Evolutionary conservation across 129 eudicot genomes (phyloP).

Genomic region (Apium graveolens): DNA sequence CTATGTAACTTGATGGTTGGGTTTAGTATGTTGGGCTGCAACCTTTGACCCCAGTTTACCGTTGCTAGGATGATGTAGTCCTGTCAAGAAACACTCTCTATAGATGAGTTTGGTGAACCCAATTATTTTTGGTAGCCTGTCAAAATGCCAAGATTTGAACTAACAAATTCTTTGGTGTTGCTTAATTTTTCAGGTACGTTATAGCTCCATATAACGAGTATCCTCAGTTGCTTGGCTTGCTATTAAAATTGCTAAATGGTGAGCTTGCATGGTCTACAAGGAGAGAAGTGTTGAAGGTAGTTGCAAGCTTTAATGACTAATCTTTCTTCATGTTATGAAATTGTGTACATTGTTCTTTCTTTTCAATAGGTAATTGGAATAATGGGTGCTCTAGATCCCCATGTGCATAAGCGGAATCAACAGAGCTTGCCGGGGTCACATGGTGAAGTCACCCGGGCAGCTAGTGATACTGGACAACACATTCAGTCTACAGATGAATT

Average conservation of each 20-base stretch:
- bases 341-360: slow-evolving; percentile 10
- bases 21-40: background rate
- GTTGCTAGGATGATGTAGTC: background rate
- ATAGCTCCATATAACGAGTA: slow-evolving; percentile 84
- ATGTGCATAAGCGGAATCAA: slow-evolving; percentile 85
- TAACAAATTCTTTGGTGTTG: slow-evolving; percentile 15
- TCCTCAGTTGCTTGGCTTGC: slow-evolving; percentile 81
- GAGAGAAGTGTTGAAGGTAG: slow-evolving; percentile 88
- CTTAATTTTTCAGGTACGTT: slow-evolving; percentile 59
- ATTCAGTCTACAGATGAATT: slow-evolving; percentile 75
- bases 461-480: slow-evolving; percentile 84
- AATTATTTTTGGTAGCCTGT: background rate
- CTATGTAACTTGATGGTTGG: background rate
- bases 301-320: slow-evolving; percentile 1
- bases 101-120: background rate
- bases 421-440: slow-evolving; percentile 73
- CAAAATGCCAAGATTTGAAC: background rate
- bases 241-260: slow-evolving; percentile 76
- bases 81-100: background rate
- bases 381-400: slow-evolving; percentile 98
- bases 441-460: slow-evolving; percentile 70
- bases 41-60: background rate
- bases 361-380: slow-evolving; percentile 75
- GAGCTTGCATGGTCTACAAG: slow-evolving; percentile 98
- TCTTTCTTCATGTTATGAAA: background rate